Evolutionary conservation across 2,329 filamentous ascomycete species (phyloP).

Genomic region (Periconia digitata): DNA sequence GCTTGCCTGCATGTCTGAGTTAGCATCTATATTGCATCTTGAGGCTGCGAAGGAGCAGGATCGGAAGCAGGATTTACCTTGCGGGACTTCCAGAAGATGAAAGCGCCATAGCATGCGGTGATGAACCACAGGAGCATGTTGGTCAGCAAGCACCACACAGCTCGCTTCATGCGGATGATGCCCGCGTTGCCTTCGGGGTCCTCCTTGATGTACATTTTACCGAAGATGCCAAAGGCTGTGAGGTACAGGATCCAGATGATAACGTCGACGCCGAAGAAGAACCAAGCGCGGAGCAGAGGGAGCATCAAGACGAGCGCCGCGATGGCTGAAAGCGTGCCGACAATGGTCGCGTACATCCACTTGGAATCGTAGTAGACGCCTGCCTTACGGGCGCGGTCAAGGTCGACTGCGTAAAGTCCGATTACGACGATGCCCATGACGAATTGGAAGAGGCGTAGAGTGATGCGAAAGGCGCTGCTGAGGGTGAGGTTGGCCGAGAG

Average conservation of each 20-base stretch:
- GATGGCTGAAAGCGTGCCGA: slow-evolving; percentile 25
- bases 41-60: slow-evolving; percentile 1
- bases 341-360: slow-evolving; percentile 59
- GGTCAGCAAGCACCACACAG: slow-evolving; percentile 79
- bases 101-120: slow-evolving; percentile 57
- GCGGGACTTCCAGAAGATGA: slow-evolving; percentile 56
- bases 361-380: slow-evolving; percentile 41
- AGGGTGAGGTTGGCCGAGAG: slow-evolving; percentile 23
- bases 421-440: slow-evolving; percentile 74
- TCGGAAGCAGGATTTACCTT: slow-evolving; percentile 31
- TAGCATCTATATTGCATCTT: no score
- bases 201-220: slow-evolving; percentile 74
- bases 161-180: slow-evolving; percentile 78
- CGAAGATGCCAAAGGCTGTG: slow-evolving; percentile 81
- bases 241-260: slow-evolving; percentile 77
- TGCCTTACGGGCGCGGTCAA: slow-evolving; percentile 47
- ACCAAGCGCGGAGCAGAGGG: slow-evolving; percentile 55
- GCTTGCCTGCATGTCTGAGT: no score
- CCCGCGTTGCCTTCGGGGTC: slow-evolving; percentile 64
- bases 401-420: slow-evolving; percentile 62
- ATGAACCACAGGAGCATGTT: slow-evolving; percentile 77
- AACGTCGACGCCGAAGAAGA: slow-evolving; percentile 68
- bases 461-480: slow-evolving; percentile 49
- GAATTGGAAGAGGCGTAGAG: slow-evolving; percentile 75
- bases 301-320: slow-evolving; percentile 61